Evolutionary conservation across 306 rosid species (phyloP).

Genomic region (Trifolium pratense): DNA sequence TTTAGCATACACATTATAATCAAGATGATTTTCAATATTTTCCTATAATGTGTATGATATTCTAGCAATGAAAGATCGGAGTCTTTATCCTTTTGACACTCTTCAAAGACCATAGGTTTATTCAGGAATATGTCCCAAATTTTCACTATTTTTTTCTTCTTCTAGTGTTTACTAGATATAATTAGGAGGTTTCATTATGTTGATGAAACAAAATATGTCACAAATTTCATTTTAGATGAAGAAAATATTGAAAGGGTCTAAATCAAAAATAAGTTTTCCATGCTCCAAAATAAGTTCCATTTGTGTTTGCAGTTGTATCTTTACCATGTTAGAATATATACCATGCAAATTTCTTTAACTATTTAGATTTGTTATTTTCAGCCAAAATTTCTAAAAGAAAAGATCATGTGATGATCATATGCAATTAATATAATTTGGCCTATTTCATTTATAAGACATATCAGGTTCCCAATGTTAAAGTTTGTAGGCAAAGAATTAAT

Average conservation of each 20-base stretch:
- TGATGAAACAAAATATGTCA: slow-evolving; percentile 2
- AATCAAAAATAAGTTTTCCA: not conserved
- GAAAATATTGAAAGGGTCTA: slow-evolving; percentile 17
- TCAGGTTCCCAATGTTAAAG: too few species aligned
- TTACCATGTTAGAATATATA: not conserved
- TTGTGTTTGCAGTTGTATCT: not conserved
- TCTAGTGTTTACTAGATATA: not conserved
- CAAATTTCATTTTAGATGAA: not conserved
- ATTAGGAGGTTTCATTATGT: slow-evolving; percentile 5
- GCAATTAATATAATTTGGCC: too few species aligned
- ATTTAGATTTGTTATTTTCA: slow-evolving; percentile 1
- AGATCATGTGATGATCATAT: not conserved
- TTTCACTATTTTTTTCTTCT: not conserved
- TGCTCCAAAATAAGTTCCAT: not conserved
- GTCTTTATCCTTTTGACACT: not conserved
- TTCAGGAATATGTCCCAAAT: not conserved
- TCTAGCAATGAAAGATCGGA: slow-evolving; percentile 5
- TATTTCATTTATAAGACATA: too few species aligned
- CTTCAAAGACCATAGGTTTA: not conserved
- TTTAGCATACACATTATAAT: not conserved
- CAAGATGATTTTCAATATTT: not conserved
- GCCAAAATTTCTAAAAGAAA: not conserved
- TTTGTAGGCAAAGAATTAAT: too few species aligned
- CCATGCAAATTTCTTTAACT: not conserved
- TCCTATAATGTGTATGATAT: not conserved